phyloP scores from a whole-genome alignment of 345 rosid genomes.

The Xanthoceras sorbifolium region DNA sequence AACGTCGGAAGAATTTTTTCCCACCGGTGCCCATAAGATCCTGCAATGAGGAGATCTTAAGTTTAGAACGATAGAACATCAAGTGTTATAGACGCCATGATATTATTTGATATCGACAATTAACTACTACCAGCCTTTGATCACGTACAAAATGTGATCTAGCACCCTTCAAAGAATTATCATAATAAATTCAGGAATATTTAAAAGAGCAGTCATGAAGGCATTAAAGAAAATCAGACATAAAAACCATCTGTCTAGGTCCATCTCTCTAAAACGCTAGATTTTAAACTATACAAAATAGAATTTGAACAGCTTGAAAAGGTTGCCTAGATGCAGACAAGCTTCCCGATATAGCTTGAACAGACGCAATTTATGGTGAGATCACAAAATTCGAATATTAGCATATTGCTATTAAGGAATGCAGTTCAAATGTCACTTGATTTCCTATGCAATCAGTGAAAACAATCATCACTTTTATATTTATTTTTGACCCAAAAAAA shows the following conservation, averaged over 20 bases:
- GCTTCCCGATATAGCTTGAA: too few relatives aligned
- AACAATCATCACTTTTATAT: neutral
- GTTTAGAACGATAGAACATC: neutral
- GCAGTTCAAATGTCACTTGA: too few relatives aligned
- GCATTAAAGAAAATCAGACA: too few relatives aligned
- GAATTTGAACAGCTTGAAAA: neutral
- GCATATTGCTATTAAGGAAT: too few relatives aligned
- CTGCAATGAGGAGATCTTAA: neutral
- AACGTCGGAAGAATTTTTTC: neutral
- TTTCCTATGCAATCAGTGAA: too few relatives aligned
- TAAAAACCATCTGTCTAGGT: neutral
- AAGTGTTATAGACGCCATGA: neutral
- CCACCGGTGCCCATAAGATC: neutral
- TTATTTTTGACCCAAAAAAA: neutral
- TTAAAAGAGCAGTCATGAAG: too few relatives aligned
- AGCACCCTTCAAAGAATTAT: neutral
- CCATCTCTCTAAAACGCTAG: neutral
- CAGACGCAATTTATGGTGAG: too few relatives aligned
- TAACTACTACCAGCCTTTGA: neutral
- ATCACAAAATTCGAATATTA: too few relatives aligned
- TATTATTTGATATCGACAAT: neutral
- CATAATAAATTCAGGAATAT: neutral
- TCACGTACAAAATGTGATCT: neutral
- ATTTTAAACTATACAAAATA: too few relatives aligned
- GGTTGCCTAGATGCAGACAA: neutral